phyloP scores from a whole-genome alignment of 495 filamentous ascomycete genomes.

The Penicillium longicatenatum region DNA sequence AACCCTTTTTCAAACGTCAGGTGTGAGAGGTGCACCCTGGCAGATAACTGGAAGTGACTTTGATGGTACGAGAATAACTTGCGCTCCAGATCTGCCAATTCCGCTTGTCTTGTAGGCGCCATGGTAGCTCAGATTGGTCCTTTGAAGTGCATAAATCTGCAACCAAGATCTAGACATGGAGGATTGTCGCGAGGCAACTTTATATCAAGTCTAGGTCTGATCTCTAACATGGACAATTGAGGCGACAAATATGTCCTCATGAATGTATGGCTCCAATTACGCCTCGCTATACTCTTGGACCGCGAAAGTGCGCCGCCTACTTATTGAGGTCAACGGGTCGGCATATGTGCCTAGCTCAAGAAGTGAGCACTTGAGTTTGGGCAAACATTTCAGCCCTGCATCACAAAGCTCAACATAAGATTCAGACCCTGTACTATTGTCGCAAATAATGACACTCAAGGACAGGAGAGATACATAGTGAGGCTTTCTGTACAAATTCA shows the following conservation, averaged over 20 bases:
- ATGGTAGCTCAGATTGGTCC: not conserved
- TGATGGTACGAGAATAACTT: not conserved
- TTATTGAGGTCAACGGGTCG: not conserved
- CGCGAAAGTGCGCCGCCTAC: not conserved
- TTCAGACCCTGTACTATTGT: not conserved
- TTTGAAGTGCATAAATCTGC: not conserved
- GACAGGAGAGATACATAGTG: not conserved
- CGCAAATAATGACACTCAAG: not conserved
- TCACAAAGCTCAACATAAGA: not conserved
- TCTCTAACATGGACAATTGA: not conserved
- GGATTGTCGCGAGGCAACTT: not conserved
- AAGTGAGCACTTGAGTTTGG: not conserved
- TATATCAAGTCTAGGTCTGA: not conserved
- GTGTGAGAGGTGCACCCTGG: not conserved
- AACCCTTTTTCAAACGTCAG: not conserved
- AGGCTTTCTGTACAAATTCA: not conserved
- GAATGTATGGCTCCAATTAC: not conserved
- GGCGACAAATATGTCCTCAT: not conserved
- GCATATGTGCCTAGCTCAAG: not conserved
- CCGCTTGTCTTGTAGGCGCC: not conserved
- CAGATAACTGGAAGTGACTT: conserved; percentile 3
- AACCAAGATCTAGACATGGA: not conserved
- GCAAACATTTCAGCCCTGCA: not conserved
- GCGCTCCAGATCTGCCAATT: not conserved
- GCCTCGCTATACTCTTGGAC: not conserved